Conservation (phyloP, 495 filamentous ascomycete species). For the Mytilinidion resinicola region DNA sequence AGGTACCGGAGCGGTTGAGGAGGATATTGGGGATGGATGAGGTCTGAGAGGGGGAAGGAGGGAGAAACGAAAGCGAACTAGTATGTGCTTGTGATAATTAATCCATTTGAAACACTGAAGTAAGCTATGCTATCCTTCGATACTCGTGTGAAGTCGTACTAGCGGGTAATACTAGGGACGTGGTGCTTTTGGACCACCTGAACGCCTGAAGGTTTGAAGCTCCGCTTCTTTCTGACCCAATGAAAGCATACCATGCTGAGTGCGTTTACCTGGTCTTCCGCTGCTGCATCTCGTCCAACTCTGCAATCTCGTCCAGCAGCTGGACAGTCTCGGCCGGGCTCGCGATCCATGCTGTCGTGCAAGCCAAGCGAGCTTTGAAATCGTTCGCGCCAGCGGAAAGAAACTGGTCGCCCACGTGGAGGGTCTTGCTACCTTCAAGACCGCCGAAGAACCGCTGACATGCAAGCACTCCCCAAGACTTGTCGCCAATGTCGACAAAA, state of each 20-base stretch:
- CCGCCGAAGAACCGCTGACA: constrained; percentile 88
- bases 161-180: too few relatives aligned
- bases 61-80: too few relatives aligned
- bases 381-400: constrained; percentile 92
- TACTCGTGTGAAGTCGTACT: too few relatives aligned
- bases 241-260: too few relatives aligned
- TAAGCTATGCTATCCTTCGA: too few relatives aligned
- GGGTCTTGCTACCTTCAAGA: constrained; percentile 52
- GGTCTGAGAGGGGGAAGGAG: too few relatives aligned
- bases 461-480: constrained; percentile 85
- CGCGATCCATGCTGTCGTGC: constrained; percentile 83
- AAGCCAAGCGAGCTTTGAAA: constrained; percentile 71
- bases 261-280: constrained; percentile 11
- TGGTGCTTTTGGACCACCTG: too few relatives aligned
- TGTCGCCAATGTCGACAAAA: constrained; percentile 98
- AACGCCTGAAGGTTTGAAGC: too few relatives aligned
- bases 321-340: constrained; percentile 84
- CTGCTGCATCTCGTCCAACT: constrained; percentile 35
- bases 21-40: constrained; percentile 22
- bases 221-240: too few relatives aligned
- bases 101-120: too few relatives aligned
- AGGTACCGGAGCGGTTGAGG: constrained; percentile 37
- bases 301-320: constrained; percentile 73
- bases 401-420: constrained; percentile 96
- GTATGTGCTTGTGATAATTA: too few relatives aligned